phyloP scores from a whole-genome alignment of 179 eudicot genomes.

The Drosera spatulata region DNA sequence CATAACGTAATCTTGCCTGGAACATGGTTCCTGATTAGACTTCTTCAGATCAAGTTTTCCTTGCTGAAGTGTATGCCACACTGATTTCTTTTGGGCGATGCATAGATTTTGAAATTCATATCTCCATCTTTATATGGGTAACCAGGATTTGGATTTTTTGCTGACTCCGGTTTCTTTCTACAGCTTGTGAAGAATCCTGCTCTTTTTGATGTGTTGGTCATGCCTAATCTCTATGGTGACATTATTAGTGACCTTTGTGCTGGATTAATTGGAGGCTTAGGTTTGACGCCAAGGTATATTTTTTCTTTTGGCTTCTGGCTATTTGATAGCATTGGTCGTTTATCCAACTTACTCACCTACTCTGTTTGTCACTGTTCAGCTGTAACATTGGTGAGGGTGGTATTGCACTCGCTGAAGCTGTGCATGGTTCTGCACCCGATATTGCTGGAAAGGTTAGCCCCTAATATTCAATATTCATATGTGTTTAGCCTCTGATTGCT shows the following conservation, averaged over 20 bases:
- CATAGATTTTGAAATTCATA: too few species aligned
- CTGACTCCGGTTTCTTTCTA: conserved; percentile 1
- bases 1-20: too few species aligned
- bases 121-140: too few species aligned
- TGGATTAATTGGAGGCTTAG: conserved; percentile 97
- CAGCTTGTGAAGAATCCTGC: conserved; percentile 99
- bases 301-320: not conserved
- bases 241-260: conserved; percentile 97
- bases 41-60: too few species aligned
- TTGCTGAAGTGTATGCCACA: too few species aligned
- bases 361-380: conserved; percentile 22
- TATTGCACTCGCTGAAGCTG: conserved; percentile 98
- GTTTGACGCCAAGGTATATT: conserved; percentile 83
- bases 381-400: conserved; percentile 98
- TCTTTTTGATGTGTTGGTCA: conserved; percentile 91
- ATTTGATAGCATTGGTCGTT: too few species aligned
- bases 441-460: conserved; percentile 89
- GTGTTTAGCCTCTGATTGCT: not conserved
- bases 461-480: not conserved
- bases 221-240: conserved; percentile 98
- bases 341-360: not conserved
- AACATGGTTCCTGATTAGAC: too few species aligned
- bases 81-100: too few species aligned
- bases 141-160: too few species aligned
- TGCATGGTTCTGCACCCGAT: conserved; percentile 99